A percentile compares a stretch with the other conserved stretches of the same genome.
Conservation (phyloP, 2,329 filamentous ascomycete species). For the Keithomyces neogunnii region DNA sequence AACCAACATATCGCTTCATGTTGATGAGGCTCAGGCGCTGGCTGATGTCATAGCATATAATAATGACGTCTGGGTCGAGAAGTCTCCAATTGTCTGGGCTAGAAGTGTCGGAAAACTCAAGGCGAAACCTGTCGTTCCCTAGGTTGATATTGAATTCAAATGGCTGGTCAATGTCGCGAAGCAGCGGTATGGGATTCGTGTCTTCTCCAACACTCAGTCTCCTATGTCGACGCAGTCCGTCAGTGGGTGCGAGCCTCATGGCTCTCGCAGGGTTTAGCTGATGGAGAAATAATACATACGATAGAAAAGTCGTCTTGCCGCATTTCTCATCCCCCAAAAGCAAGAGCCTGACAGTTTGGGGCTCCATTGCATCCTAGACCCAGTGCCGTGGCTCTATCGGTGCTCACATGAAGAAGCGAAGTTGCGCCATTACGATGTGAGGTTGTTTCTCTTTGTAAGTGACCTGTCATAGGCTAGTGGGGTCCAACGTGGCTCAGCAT, state of each 20-base stretch:
- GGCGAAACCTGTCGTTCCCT: conserved; percentile 31
- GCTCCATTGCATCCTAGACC: conserved; percentile 30
- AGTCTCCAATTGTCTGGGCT: conserved; percentile 50
- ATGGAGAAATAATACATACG: conserved; percentile 33
- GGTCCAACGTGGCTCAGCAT: not conserved
- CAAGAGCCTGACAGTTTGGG: conserved; percentile 42
- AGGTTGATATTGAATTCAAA: conserved; percentile 47
- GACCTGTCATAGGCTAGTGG: not conserved
- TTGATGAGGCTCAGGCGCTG: conserved; percentile 49
- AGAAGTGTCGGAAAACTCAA: conserved; percentile 54
- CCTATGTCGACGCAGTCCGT: conserved; percentile 23
- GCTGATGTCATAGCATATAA: conserved; percentile 55
- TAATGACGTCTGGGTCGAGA: conserved; percentile 48
- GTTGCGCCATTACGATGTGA: not conserved
- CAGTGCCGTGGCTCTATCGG: not conserved
- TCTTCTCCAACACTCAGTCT: conserved; percentile 41
- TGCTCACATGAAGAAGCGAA: not conserved
- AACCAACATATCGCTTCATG: conserved; percentile 45
- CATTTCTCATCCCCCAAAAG: conserved; percentile 51
- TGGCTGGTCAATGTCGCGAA: conserved; percentile 52
- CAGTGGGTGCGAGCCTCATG: conserved; percentile 1
- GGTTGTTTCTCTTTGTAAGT: too few relatives aligned
- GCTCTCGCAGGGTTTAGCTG: not conserved
- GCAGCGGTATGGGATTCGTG: conserved; percentile 34
- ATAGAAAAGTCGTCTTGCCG: conserved; percentile 54